Evolutionary conservation across 1,284 basidiomycete species (phyloP).

Genomic region (Ceratobasidium sp.): DNA sequence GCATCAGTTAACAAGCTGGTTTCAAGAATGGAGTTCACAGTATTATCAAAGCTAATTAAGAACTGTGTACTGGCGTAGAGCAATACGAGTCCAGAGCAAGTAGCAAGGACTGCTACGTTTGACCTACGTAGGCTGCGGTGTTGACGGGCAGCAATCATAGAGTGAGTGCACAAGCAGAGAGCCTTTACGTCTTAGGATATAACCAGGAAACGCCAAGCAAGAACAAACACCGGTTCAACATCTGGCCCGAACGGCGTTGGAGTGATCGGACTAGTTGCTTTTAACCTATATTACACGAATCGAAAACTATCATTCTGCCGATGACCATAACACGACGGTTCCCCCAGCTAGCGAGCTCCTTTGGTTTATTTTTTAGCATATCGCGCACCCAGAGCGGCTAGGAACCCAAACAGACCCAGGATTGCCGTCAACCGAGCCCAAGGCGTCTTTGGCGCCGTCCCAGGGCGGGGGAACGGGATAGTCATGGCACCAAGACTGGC

Average conservation of each 20-base stretch:
- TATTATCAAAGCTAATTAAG: neutral
- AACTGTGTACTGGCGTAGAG: neutral
- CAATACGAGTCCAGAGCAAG: neutral
- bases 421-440: constrained; percentile 29
- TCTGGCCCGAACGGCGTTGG: neutral
- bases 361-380: constrained; percentile 27
- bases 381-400: neutral
- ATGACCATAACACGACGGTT: too few relatives aligned
- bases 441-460: constrained; percentile 2
- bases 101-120: neutral
- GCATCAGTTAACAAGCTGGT: neutral
- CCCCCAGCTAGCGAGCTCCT: neutral
- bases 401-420: constrained; percentile 10
- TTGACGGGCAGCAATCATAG: neutral
- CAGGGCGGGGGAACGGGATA: constrained; percentile 34
- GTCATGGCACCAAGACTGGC: neutral
- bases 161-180: neutral
- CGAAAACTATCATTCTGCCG: too few relatives aligned
- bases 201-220: neutral
- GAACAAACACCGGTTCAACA: neutral
- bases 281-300: neutral
- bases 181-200: neutral
- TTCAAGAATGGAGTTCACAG: neutral
- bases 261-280: too few relatives aligned
- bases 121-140: neutral